Evolutionary conservation across 2,329 filamentous ascomycete species (phyloP), one percentile per base, ranked within the genome.

Genomic region (Ramularia collo-cygni): DNA sequence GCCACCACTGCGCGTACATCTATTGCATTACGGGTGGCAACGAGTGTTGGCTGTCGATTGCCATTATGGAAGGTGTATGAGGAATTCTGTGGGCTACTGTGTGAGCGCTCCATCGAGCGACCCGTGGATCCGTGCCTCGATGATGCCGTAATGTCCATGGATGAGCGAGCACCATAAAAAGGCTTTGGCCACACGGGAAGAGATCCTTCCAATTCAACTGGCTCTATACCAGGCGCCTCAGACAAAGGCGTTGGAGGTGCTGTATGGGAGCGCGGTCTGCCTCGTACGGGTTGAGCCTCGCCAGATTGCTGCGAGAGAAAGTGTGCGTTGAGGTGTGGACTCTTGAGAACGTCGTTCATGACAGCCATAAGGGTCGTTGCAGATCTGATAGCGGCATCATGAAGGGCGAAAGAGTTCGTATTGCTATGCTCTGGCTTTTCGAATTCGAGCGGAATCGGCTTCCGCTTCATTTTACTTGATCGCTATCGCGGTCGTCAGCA

Each of bases 331-430:
- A 62, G 46, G 21, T 54, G 56, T 37, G 65, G 64, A 13, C 65
- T 67, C 28, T 61, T 60, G 17, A 68, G 55, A 53, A 66, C 63
- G 39, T 66, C 66, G 53, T 64, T 67, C 49, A 67, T 60, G 15
- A 63, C 60, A 21, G 60, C 56, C 44, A 67, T 58, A 28, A 69
- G 51, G 34, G 48, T 57, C 1, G 58, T 60, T 3, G 56, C 55
- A 8, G 56, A 59, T 37, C 54, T 51, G 8, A 60, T 54, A 17
- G 57, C 55, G 3, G 57, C 57, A 43, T 57, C 53, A 18, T 59
- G 58, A 3, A 60, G 42, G 8, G 50, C 47, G 24, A 53, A 44
- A 2, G 57, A 53, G 7, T 56, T 50, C n/a, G 48, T 44, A 6
- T 39, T 43, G 18, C 21, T 36, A 13, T 39, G 34, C 17, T 16